phyloP scores from a whole-genome alignment of 164 flowering plant genomes.

The Tinospora cordifolia region DNA sequence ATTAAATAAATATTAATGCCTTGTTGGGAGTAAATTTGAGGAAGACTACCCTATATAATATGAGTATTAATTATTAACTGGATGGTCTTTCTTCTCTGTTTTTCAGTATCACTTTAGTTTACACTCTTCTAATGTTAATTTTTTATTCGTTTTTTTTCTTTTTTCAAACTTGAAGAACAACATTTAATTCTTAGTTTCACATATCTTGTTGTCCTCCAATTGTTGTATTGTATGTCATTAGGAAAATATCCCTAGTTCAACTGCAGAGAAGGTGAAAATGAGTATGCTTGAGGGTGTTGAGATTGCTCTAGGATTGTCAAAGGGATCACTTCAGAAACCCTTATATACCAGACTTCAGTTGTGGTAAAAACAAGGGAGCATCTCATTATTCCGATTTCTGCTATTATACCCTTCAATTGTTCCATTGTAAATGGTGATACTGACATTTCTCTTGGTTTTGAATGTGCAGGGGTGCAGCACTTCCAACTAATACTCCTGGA shows the following conservation, averaged over 20 bases:
- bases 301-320: conserved; percentile 58
- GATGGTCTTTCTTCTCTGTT: background rate
- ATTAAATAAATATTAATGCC: background rate
- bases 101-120: background rate
- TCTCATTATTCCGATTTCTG: background rate
- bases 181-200: background rate
- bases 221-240: conserved; percentile 14
- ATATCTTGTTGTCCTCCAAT: background rate
- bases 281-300: conserved; percentile 82
- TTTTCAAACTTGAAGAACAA: background rate
- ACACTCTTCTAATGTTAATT: background rate
- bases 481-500: conserved; percentile 81
- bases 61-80: background rate
- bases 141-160: no score
- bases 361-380: conserved; percentile 36
- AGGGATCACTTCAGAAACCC: conserved; percentile 67
- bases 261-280: conserved; percentile 73
- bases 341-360: conserved; percentile 62
- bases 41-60: background rate
- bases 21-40: background rate
- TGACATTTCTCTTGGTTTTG: conserved; percentile 6
- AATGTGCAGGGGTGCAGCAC: conserved; percentile 89
- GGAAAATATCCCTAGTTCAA: conserved; percentile 81
- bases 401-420: background rate
- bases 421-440: background rate